phyloP scores from a whole-genome alignment of 257 asterid species.

The Apocynum venetum region DNA sequence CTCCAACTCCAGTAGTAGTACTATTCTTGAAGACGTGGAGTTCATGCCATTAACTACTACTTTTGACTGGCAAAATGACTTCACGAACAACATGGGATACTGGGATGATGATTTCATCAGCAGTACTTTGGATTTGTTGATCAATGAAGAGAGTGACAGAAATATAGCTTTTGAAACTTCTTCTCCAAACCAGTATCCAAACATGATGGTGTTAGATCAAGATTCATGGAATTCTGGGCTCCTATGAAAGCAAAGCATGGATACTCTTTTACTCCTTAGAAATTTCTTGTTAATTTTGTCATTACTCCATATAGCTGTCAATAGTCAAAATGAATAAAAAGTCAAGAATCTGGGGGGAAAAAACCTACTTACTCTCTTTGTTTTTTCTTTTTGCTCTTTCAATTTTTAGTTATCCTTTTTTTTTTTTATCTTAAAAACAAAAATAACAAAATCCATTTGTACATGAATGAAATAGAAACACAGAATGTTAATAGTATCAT shows the following conservation, averaged over 20 bases:
- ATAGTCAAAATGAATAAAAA: constrained; percentile 17
- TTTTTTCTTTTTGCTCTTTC: neutral
- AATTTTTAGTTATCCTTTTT: neutral
- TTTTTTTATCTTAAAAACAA: neutral
- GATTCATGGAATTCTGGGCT: constrained; percentile 27
- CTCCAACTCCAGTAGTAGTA: constrained; percentile 12
- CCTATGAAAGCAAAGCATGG: constrained; percentile 3
- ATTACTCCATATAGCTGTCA: constrained; percentile 7
- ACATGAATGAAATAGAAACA: constrained; percentile 3
- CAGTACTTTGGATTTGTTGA: constrained; percentile 40
- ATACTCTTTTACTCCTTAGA: neutral
- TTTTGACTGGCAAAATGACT: constrained; percentile 39
- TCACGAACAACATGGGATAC: constrained; percentile 39
- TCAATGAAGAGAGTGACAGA: constrained; percentile 23
- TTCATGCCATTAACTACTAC: constrained; percentile 20
- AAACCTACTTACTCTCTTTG: neutral
- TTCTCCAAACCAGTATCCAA: neutral
- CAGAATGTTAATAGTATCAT: neutral
- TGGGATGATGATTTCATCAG: constrained; percentile 64
- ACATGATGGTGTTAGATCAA: constrained; percentile 14
- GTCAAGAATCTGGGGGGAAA: constrained; percentile 10
- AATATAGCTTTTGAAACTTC: constrained; percentile 7
- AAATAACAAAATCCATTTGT: constrained; percentile 3
- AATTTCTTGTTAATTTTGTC: constrained; percentile 3
- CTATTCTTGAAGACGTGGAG: constrained; percentile 32